Evolutionary conservation across 441 rosid species (phyloP).

Genomic region (Gossypium laxum): DNA sequence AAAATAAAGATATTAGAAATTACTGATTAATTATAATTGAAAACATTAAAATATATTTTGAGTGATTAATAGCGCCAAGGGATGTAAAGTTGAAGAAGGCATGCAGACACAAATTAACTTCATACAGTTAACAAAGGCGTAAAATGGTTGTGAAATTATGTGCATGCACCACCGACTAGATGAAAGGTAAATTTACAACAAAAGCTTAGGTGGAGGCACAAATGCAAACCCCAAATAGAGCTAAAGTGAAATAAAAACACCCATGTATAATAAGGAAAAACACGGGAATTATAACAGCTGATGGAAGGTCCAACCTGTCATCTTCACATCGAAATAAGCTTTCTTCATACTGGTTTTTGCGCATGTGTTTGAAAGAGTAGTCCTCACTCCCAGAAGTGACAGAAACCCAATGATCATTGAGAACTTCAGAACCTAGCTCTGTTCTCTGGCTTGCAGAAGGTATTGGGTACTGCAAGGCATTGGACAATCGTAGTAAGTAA

Average conservation of each 20-base stretch:
- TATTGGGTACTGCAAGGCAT: slow-evolving; percentile 66
- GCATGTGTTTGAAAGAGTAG: slow-evolving; percentile 97
- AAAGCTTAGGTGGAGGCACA: neutral
- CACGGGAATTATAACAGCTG: neutral
- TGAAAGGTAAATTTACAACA: neutral
- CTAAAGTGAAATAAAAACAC: neutral
- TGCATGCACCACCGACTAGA: neutral
- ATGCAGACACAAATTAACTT: neutral
- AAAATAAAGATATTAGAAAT: slow-evolving; percentile 17
- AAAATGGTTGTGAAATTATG: neutral
- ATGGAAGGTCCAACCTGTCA: slow-evolving; percentile 59
- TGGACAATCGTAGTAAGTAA: slow-evolving; percentile 15
- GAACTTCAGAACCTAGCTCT: slow-evolving; percentile 67
- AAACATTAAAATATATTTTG: neutral
- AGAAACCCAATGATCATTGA: slow-evolving; percentile 96
- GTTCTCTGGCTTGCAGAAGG: slow-evolving; percentile 78
- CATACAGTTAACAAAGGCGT: neutral
- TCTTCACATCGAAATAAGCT: slow-evolving; percentile 94
- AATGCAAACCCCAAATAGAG: neutral
- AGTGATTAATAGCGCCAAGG: neutral
- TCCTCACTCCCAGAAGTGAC: slow-evolving; percentile 99
- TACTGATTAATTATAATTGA: slow-evolving; percentile 14
- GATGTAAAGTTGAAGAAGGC: neutral
- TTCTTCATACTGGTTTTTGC: slow-evolving; percentile 97
- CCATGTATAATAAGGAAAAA: neutral